These are phyloP conservation scores for Hebeloma cylindrosporum DNA, from an alignment of 768 basidiomycete genomes.

Conservation along the genomic window DNA sequence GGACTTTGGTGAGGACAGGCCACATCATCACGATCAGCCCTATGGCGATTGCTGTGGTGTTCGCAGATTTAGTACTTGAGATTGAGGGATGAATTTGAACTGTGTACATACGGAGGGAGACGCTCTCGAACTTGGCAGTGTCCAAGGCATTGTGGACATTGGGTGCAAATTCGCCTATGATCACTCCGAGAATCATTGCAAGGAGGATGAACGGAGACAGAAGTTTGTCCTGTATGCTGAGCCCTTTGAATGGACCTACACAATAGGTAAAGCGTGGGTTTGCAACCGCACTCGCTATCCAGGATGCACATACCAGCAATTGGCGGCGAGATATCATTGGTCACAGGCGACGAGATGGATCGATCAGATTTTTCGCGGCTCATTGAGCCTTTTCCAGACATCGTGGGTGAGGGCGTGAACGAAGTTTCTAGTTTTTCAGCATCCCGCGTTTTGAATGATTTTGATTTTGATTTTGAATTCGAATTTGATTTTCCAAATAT, in stretches of 20 bases:
- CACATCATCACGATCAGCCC: conserved; percentile 89
- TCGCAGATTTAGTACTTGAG: neutral
- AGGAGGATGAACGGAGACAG: conserved; percentile 66
- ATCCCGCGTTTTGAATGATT: neutral
- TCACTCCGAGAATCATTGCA: conserved; percentile 72
- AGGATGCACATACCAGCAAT: neutral
- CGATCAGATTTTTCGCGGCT: no score
- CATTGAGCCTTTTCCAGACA: neutral
- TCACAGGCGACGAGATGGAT: no score
- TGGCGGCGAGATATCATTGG: no score
- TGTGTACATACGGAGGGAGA: conserved; percentile 69
- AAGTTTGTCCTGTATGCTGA: conserved; percentile 57
- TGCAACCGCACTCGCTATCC: no score
- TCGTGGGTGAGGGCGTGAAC: neutral
- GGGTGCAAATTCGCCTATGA: conserved; percentile 69
- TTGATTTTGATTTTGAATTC: conserved; percentile 18
- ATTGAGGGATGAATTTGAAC: neutral
- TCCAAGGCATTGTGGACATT: conserved; percentile 61
- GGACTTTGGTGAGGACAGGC: conserved; percentile 75
- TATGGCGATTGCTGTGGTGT: conserved; percentile 64
- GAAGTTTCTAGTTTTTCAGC: neutral
- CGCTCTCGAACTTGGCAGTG: conserved; percentile 59
- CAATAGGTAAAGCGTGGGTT: neutral
- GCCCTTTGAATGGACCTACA: conserved; percentile 38
- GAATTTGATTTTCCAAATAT: no score